Evolutionary conservation across 2,329 filamentous ascomycete genomes (phyloP).

Genomic region (Sporothrix variecibatus): DNA sequence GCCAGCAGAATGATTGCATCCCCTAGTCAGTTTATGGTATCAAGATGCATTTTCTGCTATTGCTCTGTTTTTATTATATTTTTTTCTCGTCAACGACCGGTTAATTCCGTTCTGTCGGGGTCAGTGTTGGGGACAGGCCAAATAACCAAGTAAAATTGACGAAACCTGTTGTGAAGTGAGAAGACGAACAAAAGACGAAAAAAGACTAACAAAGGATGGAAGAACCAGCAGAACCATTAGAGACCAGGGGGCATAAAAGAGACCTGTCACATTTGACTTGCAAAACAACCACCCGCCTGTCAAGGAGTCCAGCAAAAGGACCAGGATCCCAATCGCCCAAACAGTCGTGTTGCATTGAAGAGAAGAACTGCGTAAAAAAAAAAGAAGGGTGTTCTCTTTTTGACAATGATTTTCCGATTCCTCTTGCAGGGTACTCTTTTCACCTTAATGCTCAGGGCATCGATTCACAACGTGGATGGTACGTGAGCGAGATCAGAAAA

Average conservation of each 20-base stretch:
- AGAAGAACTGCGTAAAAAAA: background rate
- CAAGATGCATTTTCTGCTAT: background rate
- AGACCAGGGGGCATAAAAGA: background rate
- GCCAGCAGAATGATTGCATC: background rate
- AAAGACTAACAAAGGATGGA: background rate
- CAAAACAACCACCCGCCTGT: background rate
- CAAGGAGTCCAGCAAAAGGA: background rate
- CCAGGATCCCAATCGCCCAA: slow-evolving; percentile 4
- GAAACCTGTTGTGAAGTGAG: background rate
- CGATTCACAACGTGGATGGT: background rate
- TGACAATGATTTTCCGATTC: background rate
- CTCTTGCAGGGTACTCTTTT: background rate
- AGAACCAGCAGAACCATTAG: background rate
- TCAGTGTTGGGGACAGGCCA: background rate
- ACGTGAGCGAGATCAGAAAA: background rate
- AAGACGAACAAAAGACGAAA: background rate
- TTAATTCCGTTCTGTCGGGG: background rate
- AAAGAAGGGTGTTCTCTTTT: background rate
- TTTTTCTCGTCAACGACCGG: background rate
- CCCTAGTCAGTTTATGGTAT: background rate
- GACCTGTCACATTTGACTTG: background rate
- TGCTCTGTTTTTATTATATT: background rate
- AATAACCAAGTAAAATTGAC: background rate
- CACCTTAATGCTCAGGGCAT: background rate
- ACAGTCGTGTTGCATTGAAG: slow-evolving; percentile 10